Conservation (phyloP, 2,329 filamentous ascomycete species). For the Talaromyces sp. region DNA sequence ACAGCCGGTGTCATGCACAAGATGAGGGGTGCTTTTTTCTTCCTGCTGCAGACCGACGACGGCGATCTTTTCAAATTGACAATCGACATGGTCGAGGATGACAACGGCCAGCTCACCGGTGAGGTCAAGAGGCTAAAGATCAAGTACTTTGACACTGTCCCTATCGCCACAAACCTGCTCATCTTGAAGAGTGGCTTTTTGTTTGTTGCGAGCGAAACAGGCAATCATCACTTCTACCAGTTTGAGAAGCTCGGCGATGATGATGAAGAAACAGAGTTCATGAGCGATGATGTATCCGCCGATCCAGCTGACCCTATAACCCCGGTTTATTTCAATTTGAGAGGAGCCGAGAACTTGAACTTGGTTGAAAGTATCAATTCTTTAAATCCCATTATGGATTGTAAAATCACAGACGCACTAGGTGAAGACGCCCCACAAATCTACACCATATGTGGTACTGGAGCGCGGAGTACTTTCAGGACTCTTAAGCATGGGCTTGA, state of each 20-base stretch:
- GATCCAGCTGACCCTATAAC: slow-evolving; percentile 68
- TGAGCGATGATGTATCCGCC: slow-evolving; percentile 73
- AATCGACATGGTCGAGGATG: slow-evolving; percentile 80
- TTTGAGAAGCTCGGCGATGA: slow-evolving; percentile 97
- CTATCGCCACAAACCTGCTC: slow-evolving; percentile 77
- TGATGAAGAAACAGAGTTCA: slow-evolving; percentile 81
- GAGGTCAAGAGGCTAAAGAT: slow-evolving; percentile 81
- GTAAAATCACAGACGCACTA: slow-evolving; percentile 84
- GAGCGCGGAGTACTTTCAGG: slow-evolving; percentile 82
- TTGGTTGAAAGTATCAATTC: slow-evolving; percentile 80
- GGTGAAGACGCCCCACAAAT: slow-evolving; percentile 95
- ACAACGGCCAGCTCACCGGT: slow-evolving; percentile 69
- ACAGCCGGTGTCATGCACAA: slow-evolving; percentile 96
- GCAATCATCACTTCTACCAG: slow-evolving; percentile 92
- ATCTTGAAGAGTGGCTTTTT: slow-evolving; percentile 95
- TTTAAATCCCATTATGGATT: slow-evolving; percentile 86
- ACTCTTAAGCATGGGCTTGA: slow-evolving; percentile 89
- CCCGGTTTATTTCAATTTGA: slow-evolving; percentile 79
- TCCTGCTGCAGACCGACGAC: slow-evolving; percentile 90
- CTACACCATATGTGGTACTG: slow-evolving; percentile 83
- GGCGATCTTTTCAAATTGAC: slow-evolving; percentile 98
- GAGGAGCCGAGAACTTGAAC: slow-evolving; percentile 73
- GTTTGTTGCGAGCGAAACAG: slow-evolving; percentile 85
- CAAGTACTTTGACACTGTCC: slow-evolving; percentile 97
- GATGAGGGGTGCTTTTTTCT: slow-evolving; percentile 94